These are phyloP conservation scores for Clausena lansium DNA, from an alignment of 345 rosid species.

Conservation along the genomic window DNA sequence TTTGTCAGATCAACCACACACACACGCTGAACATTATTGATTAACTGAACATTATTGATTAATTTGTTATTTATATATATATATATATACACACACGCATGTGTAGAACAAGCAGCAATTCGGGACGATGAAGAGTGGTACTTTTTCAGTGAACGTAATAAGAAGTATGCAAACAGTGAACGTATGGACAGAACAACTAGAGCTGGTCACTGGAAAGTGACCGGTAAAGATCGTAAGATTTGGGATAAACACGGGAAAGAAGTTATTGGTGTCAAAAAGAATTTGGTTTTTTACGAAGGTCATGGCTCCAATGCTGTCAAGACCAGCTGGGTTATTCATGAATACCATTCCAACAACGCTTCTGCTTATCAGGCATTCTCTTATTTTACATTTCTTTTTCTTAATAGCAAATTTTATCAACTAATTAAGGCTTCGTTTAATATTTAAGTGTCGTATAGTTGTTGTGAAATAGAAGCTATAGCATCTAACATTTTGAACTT, in stretches of 20 bases:
- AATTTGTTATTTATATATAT: too few species aligned
- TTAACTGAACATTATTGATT: too few species aligned
- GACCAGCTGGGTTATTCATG: constrained; percentile 15
- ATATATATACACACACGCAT: too few species aligned
- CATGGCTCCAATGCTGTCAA: not conserved
- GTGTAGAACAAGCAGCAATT: not conserved
- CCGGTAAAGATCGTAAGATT: constrained; percentile 34
- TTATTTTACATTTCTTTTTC: not conserved
- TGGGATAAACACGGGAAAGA: constrained; percentile 8
- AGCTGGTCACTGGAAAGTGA: constrained; percentile 45
- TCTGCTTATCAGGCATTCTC: constrained; percentile 1
- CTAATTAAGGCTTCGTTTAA: not conserved
- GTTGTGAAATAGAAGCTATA: too few species aligned
- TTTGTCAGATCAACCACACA: too few species aligned
- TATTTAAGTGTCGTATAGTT: not conserved
- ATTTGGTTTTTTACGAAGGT: constrained; percentile 31
- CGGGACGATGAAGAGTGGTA: constrained; percentile 34
- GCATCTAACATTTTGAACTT: too few species aligned
- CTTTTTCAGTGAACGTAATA: constrained; percentile 27
- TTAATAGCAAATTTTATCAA: too few species aligned
- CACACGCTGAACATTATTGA: too few species aligned
- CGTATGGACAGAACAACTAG: constrained; percentile 27
- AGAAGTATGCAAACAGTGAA: constrained; percentile 13
- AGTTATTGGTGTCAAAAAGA: constrained; percentile 44
- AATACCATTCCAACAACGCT: constrained; percentile 8